Evolutionary conservation across 495 filamentous ascomycete species (phyloP).

Genomic region (Staphylotrichum longicolle): DNA sequence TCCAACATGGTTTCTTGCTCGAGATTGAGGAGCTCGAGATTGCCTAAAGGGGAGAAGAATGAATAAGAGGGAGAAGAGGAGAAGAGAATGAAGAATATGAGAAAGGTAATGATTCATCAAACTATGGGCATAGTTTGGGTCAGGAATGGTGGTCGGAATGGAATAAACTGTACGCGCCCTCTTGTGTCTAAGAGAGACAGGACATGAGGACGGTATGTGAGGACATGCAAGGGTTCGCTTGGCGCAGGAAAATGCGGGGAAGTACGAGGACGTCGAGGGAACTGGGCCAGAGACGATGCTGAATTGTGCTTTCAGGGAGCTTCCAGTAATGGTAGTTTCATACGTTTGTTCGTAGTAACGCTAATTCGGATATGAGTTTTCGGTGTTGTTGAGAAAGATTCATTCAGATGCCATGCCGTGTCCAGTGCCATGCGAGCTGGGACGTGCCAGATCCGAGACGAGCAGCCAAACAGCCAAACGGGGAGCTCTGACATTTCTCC

Average conservation of each 20-base stretch:
- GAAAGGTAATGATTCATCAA: too few relatives aligned
- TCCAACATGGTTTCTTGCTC: constrained; percentile 4
- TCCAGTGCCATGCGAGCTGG: too few relatives aligned
- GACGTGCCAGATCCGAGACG: neutral
- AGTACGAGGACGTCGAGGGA: neutral
- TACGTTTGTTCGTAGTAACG: too few relatives aligned
- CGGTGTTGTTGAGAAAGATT: neutral
- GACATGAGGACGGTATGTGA: too few relatives aligned
- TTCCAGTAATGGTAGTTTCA: neutral
- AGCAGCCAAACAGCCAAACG: neutral
- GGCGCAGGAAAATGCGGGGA: neutral
- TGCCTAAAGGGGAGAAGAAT: neutral
- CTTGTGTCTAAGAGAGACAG: too few relatives aligned
- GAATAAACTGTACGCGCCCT: too few relatives aligned
- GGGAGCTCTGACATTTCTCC: constrained; percentile 23
- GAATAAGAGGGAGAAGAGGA: too few relatives aligned
- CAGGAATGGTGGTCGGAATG: too few relatives aligned
- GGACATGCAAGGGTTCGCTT: too few relatives aligned
- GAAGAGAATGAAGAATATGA: neutral
- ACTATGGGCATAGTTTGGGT: too few relatives aligned
- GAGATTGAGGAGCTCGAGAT: constrained; percentile 9
- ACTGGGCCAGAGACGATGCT: neutral
- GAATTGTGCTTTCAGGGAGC: neutral
- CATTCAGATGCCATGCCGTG: too few relatives aligned
- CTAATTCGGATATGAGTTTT: neutral